phyloP scores from a whole-genome alignment of 306 rosid species.

The Leucaena leucocephala region DNA sequence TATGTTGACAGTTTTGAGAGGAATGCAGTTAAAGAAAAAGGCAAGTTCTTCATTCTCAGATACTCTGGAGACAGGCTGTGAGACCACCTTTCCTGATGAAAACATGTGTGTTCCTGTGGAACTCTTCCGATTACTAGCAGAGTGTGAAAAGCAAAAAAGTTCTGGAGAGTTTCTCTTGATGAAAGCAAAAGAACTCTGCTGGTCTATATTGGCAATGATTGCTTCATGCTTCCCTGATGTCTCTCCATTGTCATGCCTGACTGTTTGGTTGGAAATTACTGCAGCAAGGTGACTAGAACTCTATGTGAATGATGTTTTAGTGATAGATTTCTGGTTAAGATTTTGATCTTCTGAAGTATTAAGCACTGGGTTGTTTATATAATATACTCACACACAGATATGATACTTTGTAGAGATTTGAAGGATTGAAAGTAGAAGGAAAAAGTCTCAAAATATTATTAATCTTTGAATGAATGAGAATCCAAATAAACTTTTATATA shows the following conservation, averaged over 20 bases:
- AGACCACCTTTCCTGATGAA: conserved; percentile 60
- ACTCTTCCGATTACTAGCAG: conserved; percentile 85
- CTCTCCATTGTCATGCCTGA: conserved; percentile 85
- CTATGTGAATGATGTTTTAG: conserved; percentile 37
- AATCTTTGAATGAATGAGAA: no score
- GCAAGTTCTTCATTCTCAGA: conserved; percentile 65
- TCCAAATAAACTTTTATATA: no score
- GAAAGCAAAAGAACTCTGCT: conserved; percentile 92
- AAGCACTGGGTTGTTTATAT: background rate
- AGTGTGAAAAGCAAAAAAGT: conserved; percentile 72
- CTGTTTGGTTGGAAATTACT: conserved; percentile 95
- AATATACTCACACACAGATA: background rate
- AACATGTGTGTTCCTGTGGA: conserved; percentile 74
- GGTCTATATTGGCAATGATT: conserved; percentile 94
- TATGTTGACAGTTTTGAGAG: conserved; percentile 81
- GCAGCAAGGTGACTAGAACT: conserved; percentile 81
- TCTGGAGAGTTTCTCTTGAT: conserved; percentile 85
- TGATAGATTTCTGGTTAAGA: conserved; percentile 28
- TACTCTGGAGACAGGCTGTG: conserved; percentile 57
- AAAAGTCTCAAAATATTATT: no score
- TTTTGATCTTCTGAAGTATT: conserved; percentile 16
- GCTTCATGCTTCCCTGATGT: conserved; percentile 94
- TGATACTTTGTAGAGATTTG: no score
- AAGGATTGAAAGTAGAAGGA: no score
- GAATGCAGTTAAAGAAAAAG: conserved; percentile 79